Evolutionary conservation across 2,329 filamentous ascomycete species (phyloP).

Genomic region (Intubia oerlemansii): DNA sequence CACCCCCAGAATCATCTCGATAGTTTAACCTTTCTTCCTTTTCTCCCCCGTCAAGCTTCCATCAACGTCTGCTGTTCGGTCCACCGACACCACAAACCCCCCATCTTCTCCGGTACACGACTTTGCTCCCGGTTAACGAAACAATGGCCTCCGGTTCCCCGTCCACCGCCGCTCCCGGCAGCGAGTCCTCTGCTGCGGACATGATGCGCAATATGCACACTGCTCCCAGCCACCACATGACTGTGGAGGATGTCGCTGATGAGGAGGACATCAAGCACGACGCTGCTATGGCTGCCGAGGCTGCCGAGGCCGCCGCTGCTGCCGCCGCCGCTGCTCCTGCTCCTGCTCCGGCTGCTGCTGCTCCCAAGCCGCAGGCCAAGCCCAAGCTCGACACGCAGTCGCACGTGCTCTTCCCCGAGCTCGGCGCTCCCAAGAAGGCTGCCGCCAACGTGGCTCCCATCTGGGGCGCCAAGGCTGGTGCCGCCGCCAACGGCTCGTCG

Average conservation of each 20-base stretch:
- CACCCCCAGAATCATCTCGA: too few relatives aligned
- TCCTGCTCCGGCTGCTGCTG: conserved; percentile 22
- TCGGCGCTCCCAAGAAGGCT: conserved; percentile 52
- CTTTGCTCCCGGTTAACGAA: conserved; percentile 3
- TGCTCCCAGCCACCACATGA: conserved; percentile 38
- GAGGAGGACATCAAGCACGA: conserved; percentile 43
- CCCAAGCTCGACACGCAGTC: conserved; percentile 57
- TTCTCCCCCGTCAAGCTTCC: background rate
- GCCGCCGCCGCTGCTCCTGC: conserved; percentile 30
- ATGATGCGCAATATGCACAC: conserved; percentile 44
- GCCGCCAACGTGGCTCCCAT: conserved; percentile 16
- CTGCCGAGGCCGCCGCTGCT: conserved; percentile 36
- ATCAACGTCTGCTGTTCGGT: conserved; percentile 1
- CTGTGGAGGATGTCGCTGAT: conserved; percentile 62
- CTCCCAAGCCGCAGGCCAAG: conserved; percentile 17
- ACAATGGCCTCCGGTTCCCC: conserved; percentile 10
- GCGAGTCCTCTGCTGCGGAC: conserved; percentile 33
- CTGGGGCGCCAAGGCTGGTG: conserved; percentile 16
- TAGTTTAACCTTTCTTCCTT: too few relatives aligned
- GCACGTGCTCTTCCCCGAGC: conserved; percentile 82
- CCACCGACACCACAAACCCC: conserved; percentile 1
- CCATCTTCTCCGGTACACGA: conserved; percentile 2
- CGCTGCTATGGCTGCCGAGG: conserved; percentile 15
- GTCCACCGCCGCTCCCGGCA: conserved; percentile 14
- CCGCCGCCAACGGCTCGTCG: conserved; percentile 24